Evolutionary conservation across 345 rosid genomes (phyloP), one percentile per base, ranked within the genome.

Genomic region (Orychophragmus violaceus): DNA sequence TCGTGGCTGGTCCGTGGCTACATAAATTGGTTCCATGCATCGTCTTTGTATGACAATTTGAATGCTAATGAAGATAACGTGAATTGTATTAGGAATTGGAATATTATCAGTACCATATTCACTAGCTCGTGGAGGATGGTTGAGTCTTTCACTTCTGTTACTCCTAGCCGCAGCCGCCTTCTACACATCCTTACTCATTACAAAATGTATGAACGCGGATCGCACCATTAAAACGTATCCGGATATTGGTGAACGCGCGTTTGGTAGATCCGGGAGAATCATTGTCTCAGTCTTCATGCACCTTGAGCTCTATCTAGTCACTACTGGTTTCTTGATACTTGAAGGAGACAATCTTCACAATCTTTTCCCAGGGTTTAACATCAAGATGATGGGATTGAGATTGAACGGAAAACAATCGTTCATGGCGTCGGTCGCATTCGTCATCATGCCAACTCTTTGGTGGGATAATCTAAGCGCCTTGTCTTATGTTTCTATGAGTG

Each of bases 321-420:
- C 87, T 9, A 79, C 78, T 0, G 82, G 80, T 2, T 35, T 81
- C 50, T 33, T 83, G 22, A 83, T 77, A 22, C 5, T 83, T 5
- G 83, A 83, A 66, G 83, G 83, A 2, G 85, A 81, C 62, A 81
- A 81, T 44, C 74, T 83, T 52, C 76, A 53, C 42, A 79, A 81
- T 33, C 63, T 83, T 5, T 79, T 64, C 11, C 85, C 82, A 0
- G 5, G 71, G 3, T 75, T 81, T 44, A 65, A 56, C 14, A 44
- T 77, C 39, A 29, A 65, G 63, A 42, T 72, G 30, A 61, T 80
- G 21, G 66, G 77, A 1, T 24, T 75, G 12, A 74, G 17, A 8
- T 1, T 81, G 14, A 74, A 67, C n/a, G 79, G 82, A 0, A 79
- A 37, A 33, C 74, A 70, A 52, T 29, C 76, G 11, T 81, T 81